Evolutionary conservation across 2,329 filamentous ascomycete genomes (phyloP).

Genomic region (Penicillium sp.): DNA sequence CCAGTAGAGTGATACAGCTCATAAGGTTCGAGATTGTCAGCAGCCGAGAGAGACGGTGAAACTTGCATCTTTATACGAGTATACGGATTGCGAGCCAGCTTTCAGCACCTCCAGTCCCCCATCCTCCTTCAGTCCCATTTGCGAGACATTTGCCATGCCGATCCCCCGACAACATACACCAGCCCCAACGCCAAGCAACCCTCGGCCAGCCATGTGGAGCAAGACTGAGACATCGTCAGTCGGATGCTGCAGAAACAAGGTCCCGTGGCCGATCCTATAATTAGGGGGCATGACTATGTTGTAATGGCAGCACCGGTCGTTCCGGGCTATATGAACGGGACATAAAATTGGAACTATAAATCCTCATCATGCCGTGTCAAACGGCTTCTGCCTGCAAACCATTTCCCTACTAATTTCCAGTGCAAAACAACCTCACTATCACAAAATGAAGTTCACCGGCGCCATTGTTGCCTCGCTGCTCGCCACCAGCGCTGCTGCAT

Average conservation of each 20-base stretch:
- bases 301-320: not conserved
- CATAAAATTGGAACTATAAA: too few species aligned
- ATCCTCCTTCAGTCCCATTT: not conserved
- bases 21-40: too few species aligned
- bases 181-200: constrained; percentile 18
- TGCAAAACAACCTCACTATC: not conserved
- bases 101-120: not conserved
- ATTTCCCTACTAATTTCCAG: not conserved
- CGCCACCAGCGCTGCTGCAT: constrained; percentile 31
- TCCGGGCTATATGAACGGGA: constrained; percentile 6
- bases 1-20: not conserved
- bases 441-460: constrained; percentile 34
- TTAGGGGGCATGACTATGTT: constrained; percentile 4
- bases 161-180: not conserved
- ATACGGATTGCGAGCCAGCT: not conserved
- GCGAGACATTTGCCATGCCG: not conserved
- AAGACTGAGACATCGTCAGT: constrained; percentile 25
- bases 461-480: constrained; percentile 28
- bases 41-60: too few species aligned
- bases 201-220: constrained; percentile 19
- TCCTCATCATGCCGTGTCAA: not conserved
- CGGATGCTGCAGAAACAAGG: constrained; percentile 5
- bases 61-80: not conserved
- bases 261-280: constrained; percentile 8
- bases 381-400: not conserved